Base-by-base conservation (phyloP, 306 rosid species). In the Arachis stenosperma region DNA sequence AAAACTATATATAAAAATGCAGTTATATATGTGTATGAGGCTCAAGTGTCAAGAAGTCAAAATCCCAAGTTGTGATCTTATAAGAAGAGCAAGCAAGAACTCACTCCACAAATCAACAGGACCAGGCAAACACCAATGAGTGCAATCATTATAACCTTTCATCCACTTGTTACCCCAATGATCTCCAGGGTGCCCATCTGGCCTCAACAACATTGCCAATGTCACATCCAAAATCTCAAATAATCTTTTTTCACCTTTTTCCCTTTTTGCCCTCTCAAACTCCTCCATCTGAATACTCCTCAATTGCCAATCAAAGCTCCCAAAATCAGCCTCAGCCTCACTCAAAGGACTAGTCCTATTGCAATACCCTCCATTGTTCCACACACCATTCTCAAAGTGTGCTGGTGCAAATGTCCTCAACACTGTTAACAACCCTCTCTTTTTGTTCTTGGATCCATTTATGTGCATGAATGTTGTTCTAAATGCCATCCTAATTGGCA, bases 111-210 rank as follows among this genome's bases (percentile, higher is more conserved):
- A 15, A 76, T 94, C 98, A 71, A 91, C 65, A 8, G 96, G 92
- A 53, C 97, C 98, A 0, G 98, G 98, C 88, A 94, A 65, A 70
- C 98, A 94, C 98, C 98, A 94, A 59, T 91, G 98, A 42, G 95
- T 91, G 63, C 98, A 91, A 69, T 94, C 98, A 81, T 78, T 94
- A 15, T 75, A 89, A 29, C 96, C 98, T 61, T 11, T 87, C 96
- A 85, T 91, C 98, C 97, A 94, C 53, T 83, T 68, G 41, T 94
- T 88, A 0, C 90, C 92, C 95, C 95, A 89, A 9, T 85, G 69
- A 13, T 62, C 79, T 1, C 92, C 92, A 5, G 98, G 98, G 67
- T 94, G 98, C 37, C 91, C 98, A 70, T 94, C 98, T 2, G 90
- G 75, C 55, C 98, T 86, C 96, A 94, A 86, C 75, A 86, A 9